These are phyloP conservation scores for Lecanicillium sp. DNA, from an alignment of 2,329 filamentous ascomycete genomes.

Conservation along the genomic window DNA sequence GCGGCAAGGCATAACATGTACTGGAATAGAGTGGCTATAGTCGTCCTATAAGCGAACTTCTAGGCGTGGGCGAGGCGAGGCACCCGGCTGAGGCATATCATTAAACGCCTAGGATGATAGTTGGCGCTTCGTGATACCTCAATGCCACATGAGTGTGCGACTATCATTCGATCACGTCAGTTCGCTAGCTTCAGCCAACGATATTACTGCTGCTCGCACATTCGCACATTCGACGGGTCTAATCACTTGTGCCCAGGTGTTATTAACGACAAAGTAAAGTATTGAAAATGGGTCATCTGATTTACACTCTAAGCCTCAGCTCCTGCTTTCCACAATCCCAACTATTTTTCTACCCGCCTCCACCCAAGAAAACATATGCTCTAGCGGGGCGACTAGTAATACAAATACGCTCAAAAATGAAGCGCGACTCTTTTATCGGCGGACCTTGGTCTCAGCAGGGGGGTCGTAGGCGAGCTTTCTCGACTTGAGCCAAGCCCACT, in stretches of 20 bases:
- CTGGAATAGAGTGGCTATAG: too few species aligned
- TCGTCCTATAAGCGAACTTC: too few species aligned
- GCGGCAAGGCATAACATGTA: too few species aligned
- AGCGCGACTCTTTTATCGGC: constrained; percentile 35
- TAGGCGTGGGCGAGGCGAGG: too few species aligned
- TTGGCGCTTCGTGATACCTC: too few species aligned
- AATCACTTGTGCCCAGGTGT: not conserved
- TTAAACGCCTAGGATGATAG: too few species aligned
- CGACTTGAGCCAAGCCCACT: constrained; percentile 95
- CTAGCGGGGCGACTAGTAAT: constrained; percentile 36
- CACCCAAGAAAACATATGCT: constrained; percentile 37
- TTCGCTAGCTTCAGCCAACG: too few species aligned
- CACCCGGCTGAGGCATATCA: too few species aligned
- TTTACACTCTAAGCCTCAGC: constrained; percentile 43
- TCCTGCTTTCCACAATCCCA: constrained; percentile 27
- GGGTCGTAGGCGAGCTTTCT: constrained; percentile 88
- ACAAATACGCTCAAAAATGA: constrained; percentile 25
- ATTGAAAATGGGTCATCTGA: constrained; percentile 42
- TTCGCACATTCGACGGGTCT: not conserved
- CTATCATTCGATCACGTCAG: too few species aligned
- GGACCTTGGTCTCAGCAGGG: constrained; percentile 50
- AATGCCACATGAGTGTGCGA: too few species aligned
- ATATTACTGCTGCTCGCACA: too few species aligned
- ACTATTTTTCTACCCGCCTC: constrained; percentile 34
- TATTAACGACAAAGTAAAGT: constrained; percentile 20